Percentiles rank a stretch among this genome's conserved stretches.
Evolutionary conservation across 129 eudicot species (phyloP).

Genomic region (Escallonia rubra): DNA sequence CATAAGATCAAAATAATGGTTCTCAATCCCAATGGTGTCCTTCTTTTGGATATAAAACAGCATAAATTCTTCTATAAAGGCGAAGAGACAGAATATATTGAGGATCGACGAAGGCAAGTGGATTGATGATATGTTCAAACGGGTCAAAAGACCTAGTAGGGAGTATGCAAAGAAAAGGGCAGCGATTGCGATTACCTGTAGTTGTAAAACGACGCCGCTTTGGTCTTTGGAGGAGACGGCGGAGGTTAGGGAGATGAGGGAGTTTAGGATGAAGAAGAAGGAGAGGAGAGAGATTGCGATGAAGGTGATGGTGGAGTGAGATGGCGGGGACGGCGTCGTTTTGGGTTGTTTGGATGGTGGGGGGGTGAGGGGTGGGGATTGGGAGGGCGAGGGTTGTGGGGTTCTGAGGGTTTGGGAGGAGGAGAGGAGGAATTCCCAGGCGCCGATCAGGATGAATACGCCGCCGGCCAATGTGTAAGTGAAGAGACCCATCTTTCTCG

Average conservation of each 20-base stretch:
- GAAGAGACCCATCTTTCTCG: conserved; percentile 46
- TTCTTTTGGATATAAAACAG: conserved; percentile 62
- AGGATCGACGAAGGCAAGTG: conserved; percentile 42
- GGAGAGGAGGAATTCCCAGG: conserved; percentile 53
- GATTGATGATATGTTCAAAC: conserved; percentile 19
- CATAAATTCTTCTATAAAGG: conserved; percentile 72
- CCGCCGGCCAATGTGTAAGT: conserved; percentile 72
- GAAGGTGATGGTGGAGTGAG: conserved; percentile 25
- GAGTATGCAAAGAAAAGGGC: conserved; percentile 55
- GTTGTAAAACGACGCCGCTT: conserved; percentile 55
- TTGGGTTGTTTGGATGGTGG: conserved; percentile 11
- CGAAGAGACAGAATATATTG: conserved; percentile 52
- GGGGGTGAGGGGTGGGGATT: conserved; percentile 12
- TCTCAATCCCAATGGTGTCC: conserved; percentile 77
- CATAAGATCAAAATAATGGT: conserved; percentile 69
- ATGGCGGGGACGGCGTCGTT: conserved; percentile 23
- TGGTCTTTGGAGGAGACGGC: conserved; percentile 49
- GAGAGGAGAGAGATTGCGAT: conserved; percentile 36
- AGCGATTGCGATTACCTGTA: conserved; percentile 61
- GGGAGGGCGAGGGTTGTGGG: conserved; percentile 13
- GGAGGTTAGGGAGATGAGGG: conserved; percentile 45
- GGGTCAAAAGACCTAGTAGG: conserved; percentile 38
- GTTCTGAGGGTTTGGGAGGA: conserved; percentile 35
- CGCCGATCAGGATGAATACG: conserved; percentile 60
- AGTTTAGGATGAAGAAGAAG: conserved; percentile 46